These are phyloP conservation scores for Boehmeria nivea DNA, from an alignment of 306 rosid species.

Conservation along the genomic window DNA sequence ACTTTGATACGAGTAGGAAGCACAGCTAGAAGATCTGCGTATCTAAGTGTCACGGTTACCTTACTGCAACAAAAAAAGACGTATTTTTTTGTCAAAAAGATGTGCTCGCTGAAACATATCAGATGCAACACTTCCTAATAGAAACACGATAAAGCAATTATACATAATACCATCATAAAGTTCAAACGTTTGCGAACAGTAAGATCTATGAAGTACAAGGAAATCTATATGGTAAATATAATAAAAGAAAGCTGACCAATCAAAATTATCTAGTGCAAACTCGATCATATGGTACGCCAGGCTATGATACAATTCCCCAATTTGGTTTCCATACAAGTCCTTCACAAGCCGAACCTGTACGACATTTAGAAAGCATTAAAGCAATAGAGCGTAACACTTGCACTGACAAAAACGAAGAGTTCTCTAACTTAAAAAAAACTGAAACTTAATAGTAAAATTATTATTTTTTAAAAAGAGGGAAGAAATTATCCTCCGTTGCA, in stretches of 20 bases:
- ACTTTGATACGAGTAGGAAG: constrained; percentile 67
- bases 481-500: too few species aligned
- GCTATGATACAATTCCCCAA: constrained; percentile 69
- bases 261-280: constrained; percentile 63
- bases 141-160: not conserved
- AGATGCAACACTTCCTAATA: not conserved
- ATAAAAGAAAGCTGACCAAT: constrained; percentile 71
- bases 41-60: constrained; percentile 77
- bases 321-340: constrained; percentile 93
- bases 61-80: constrained; percentile 60
- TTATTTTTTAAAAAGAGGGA: too few species aligned
- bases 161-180: too few species aligned
- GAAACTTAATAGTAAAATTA: too few species aligned
- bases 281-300: constrained; percentile 75
- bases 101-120: too few species aligned
- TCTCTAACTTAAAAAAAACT: too few species aligned
- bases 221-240: too few species aligned
- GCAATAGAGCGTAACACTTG: too few species aligned
- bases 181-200: too few species aligned
- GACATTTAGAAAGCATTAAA: constrained; percentile 17
- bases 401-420: too few species aligned
- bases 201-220: too few species aligned
- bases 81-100: too few species aligned
- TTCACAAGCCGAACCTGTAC: constrained; percentile 83
- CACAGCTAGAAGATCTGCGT: constrained; percentile 65